Evolutionary conservation across 805 yeast species (phyloP).

Genomic region (Aciculoconidium aculeatum): DNA sequence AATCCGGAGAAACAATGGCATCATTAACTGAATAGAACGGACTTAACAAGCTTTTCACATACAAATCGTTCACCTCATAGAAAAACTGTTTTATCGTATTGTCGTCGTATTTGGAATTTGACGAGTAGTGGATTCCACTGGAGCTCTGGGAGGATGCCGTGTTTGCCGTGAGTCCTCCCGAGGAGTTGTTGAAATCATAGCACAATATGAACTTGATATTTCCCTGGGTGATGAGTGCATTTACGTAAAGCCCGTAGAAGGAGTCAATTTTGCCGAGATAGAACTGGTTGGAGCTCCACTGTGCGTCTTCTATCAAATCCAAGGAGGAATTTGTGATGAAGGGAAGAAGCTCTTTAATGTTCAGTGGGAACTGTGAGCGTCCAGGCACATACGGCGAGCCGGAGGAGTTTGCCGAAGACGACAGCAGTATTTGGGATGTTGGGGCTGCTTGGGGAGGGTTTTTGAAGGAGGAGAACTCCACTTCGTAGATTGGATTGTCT

Average conservation of each 20-base stretch:
- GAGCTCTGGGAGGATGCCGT: slow-evolving; percentile 4
- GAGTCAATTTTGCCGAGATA: slow-evolving; percentile 77
- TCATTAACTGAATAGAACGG: slow-evolving; percentile 82
- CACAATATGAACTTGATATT: slow-evolving; percentile 72
- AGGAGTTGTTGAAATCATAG: slow-evolving; percentile 33
- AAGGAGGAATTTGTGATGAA: slow-evolving; percentile 83
- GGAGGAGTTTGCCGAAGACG: slow-evolving; percentile 3
- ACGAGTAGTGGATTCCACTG: no score
- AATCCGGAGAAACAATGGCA: slow-evolving; percentile 65
- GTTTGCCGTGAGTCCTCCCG: slow-evolving; percentile 6
- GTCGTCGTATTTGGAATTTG: slow-evolving; percentile 41
- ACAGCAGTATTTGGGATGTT: slow-evolving; percentile 3
- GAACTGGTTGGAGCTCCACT: slow-evolving; percentile 64
- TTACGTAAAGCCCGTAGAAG: slow-evolving; percentile 76
- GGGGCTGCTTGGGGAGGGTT: slow-evolving; percentile 9
- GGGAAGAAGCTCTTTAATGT: slow-evolving; percentile 75
- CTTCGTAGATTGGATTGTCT: slow-evolving; percentile 82
- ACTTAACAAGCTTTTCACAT: slow-evolving; percentile 75
- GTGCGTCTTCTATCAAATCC: slow-evolving; percentile 87
- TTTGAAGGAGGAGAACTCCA: slow-evolving; percentile 74
- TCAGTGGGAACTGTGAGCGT: slow-evolving; percentile 54
- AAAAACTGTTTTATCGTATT: slow-evolving; percentile 79
- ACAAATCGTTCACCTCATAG: slow-evolving; percentile 78
- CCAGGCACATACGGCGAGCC: slow-evolving; percentile 35
- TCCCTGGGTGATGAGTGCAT: slow-evolving; percentile 84